Conservation (phyloP, 371 early-diverging fungal genomes). For the Phascolomyces articulosus region DNA sequence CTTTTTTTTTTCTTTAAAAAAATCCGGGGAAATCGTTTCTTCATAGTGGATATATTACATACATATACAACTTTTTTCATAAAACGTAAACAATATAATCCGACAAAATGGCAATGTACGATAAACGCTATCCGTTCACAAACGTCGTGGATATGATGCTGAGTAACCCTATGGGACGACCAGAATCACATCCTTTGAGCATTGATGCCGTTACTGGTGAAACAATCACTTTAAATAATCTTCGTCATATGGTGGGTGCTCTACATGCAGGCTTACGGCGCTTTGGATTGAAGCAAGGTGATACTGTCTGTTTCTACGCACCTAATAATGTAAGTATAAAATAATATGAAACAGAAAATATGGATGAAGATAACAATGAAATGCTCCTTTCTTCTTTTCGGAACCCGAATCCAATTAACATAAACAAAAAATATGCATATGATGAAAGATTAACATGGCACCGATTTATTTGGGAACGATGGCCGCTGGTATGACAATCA, state of each 20-base stretch:
- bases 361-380: neutral
- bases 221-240: conserved; percentile 9
- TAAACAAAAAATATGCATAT: no score
- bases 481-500: conserved; percentile 41
- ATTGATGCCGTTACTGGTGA: conserved; percentile 23
- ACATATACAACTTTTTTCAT: neutral
- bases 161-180: conserved; percentile 5
- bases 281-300: conserved; percentile 20
- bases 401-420: no score
- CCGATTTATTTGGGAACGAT: conserved; percentile 22
- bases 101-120: neutral
- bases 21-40: neutral
- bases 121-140: conserved; percentile 6
- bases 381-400: neutral
- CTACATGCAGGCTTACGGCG: conserved; percentile 17
- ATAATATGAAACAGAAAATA: neutral
- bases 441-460: conserved; percentile 23
- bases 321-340: conserved; percentile 19
- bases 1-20: neutral
- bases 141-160: conserved; percentile 13
- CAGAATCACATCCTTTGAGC: conserved; percentile 9
- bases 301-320: conserved; percentile 16
- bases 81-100: no score
- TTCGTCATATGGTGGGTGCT: neutral
- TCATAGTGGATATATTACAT: neutral